These are phyloP conservation scores for Gossypium mustelinum DNA, from an alignment of 345 rosid genomes.

Conservation along the genomic window DNA sequence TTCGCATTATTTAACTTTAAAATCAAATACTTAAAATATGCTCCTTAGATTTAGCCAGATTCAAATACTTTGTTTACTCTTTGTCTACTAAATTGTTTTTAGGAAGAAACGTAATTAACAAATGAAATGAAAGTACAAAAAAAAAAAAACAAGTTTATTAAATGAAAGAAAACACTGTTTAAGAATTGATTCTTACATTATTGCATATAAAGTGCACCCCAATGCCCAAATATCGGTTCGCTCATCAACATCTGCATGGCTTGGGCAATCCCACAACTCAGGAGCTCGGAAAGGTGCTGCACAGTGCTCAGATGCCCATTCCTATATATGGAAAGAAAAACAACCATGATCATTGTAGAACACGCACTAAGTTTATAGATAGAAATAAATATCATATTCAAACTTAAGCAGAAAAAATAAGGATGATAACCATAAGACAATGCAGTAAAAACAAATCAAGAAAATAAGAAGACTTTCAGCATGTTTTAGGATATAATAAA, in stretches of 20 bases:
- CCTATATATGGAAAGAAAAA: conserved; percentile 37
- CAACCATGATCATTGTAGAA: background rate
- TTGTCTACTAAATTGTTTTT: background rate
- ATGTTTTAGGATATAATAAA: background rate
- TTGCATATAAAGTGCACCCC: conserved; percentile 95
- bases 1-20: background rate
- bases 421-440: background rate
- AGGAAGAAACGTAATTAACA: background rate
- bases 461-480: background rate
- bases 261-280: conserved; percentile 98
- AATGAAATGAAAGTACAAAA: background rate
- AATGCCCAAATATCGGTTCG: conserved; percentile 98
- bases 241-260: conserved; percentile 94
- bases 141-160: background rate
- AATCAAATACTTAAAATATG: background rate
- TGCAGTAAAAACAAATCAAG: background rate
- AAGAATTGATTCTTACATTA: conserved; percentile 56
- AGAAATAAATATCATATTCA: background rate
- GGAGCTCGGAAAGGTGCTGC: conserved; percentile 98
- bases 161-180: background rate
- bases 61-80: background rate
- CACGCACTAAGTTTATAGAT: conserved; percentile 9
- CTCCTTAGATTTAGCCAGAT: background rate
- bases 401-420: background rate
- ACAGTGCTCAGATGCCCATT: conserved; percentile 96